Conservation (phyloP, 495 filamentous ascomycete species). For the Tuber magnatum region DNA sequence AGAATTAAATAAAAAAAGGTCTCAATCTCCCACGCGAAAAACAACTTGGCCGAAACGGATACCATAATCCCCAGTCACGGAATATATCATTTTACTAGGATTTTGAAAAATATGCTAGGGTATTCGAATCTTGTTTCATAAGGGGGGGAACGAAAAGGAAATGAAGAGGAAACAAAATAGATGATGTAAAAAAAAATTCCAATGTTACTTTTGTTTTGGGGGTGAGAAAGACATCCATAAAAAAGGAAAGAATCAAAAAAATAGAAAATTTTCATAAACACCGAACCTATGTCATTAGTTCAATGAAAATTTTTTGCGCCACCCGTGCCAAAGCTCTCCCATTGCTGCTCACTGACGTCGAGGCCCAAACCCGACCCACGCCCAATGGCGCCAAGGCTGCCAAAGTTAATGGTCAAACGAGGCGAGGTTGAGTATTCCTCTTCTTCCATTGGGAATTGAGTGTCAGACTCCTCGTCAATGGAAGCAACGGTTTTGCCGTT, state of each 20-base stretch:
- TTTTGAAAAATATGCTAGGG: background rate
- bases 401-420: conserved; percentile 28
- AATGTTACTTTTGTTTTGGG: background rate
- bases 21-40: background rate
- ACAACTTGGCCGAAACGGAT: background rate
- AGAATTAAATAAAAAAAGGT: background rate
- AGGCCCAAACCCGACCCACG: conserved; percentile 34
- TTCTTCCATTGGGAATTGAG: conserved; percentile 40
- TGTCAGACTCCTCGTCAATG: conserved; percentile 40
- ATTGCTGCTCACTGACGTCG: conserved; percentile 31
- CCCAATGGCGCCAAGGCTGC: conserved; percentile 19
- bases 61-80: background rate
- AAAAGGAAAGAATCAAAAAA: background rate
- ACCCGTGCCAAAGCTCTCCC: conserved; percentile 27
- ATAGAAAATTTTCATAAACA: background rate
- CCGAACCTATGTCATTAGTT: background rate
- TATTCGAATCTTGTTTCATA: background rate
- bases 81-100: background rate
- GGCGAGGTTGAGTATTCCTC: conserved; percentile 31
- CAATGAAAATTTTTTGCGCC: background rate
- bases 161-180: background rate
- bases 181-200: background rate
- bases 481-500: conserved; percentile 37
- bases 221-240: background rate
- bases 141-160: background rate